Percentiles rank a stretch among this genome's conserved stretches.
Evolutionary conservation across 768 basidiomycete genomes (phyloP).

Genomic region (Sporobolomyces pararoseus): DNA sequence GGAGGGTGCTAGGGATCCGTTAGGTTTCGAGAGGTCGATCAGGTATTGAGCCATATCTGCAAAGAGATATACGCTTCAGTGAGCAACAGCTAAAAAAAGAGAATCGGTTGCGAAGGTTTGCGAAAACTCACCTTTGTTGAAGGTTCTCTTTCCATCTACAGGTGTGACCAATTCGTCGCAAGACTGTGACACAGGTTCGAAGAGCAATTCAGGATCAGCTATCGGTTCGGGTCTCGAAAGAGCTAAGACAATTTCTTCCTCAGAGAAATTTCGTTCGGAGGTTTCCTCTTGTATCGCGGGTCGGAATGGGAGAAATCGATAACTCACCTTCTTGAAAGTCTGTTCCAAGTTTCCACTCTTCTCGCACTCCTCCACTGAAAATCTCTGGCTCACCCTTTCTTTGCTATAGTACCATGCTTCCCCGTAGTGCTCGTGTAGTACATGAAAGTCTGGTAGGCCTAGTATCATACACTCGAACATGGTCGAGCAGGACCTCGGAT

Average conservation of each 20-base stretch:
- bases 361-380: slow-evolving; percentile 26
- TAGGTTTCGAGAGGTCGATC: slow-evolving; percentile 28
- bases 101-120: background rate
- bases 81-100: background rate
- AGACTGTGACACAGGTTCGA: slow-evolving; percentile 13
- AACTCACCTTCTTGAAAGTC: slow-evolving; percentile 41
- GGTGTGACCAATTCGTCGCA: slow-evolving; percentile 37
- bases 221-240: no score
- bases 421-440: slow-evolving; percentile 43
- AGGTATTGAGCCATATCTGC: slow-evolving; percentile 46
- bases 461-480: slow-evolving; percentile 45
- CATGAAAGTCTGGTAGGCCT: slow-evolving; percentile 26
- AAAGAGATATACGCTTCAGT: no score
- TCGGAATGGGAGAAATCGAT: no score
- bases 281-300: no score
- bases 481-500: slow-evolving; percentile 37
- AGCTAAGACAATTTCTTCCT: no score
- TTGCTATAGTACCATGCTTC: slow-evolving; percentile 42
- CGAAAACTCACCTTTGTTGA: slow-evolving; percentile 40
- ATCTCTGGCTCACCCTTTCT: slow-evolving; percentile 42
- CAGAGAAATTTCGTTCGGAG: no score
- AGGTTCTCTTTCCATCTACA: slow-evolving; percentile 28
- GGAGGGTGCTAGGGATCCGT: slow-evolving; percentile 28
- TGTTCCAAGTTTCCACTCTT: slow-evolving; percentile 25
- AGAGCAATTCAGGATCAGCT: no score